Evolutionary conservation across 805 yeast species (phyloP), one percentile per base, ranked within the genome.

Genomic region (Ogataea sp.): DNA sequence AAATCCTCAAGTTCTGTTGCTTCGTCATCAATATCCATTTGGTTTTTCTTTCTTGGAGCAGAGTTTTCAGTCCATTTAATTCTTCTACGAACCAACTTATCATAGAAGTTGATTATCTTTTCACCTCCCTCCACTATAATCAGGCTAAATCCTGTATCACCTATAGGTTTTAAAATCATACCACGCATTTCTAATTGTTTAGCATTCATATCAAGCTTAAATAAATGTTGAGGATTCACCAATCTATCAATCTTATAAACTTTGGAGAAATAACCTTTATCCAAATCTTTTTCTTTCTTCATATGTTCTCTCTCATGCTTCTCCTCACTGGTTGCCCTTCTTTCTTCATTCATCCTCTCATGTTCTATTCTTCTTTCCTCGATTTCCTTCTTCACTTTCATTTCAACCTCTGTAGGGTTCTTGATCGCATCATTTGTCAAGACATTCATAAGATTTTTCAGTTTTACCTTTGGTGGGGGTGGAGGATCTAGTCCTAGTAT

Each of bases 391-490:
- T 73, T 67, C 0, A 93, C 96, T 37, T 69, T 59, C 57, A 68
- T 66, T 52, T 90, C 98, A 48, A 88, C 80, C 3, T 76, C 76
- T 0, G 97, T 90, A 1, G 98, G 97, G 54, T 93, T 95, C 43
- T 73, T 68, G 36, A 89, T 82, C 6, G 93, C 86, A 42, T 85
- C 94, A 49, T 84, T 78, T 2, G 97, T 85, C 36, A 83, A 64
- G 0, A 87, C 95, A 49, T 73, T 82, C 88, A 87, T 85, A 58
- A 93, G 69, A 55, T 90, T 93, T 32, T 82, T 75, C 33, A 87
- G 65, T 51, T 83, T 85, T 20, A 93, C 83, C 58, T 90, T 93
- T 3, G 96, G 95, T 6, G 82, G 82, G 0, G 96, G 96, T 5
- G 95, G 82, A 0, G 95, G 83, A 35, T 82, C 85, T 16, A 89